A percentile compares a stretch with the other conserved stretches of the same genome.
These are phyloP conservation scores for Malus hybrid DNA, from an alignment of 331 rosid species.

Conservation along the genomic window DNA sequence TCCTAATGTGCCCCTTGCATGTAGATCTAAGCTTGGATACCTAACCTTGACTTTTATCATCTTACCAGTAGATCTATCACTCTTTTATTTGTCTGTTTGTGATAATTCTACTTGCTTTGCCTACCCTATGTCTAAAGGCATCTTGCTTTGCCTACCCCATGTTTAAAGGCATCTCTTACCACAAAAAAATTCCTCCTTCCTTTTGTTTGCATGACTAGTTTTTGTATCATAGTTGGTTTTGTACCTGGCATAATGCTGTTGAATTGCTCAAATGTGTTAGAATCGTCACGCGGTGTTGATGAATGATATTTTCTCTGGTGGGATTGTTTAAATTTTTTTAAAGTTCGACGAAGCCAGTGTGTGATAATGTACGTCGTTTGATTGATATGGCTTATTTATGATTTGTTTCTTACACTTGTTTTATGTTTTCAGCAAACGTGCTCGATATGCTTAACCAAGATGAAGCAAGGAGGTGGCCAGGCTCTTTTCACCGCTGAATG, in stretches of 20 bases:
- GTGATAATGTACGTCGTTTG: neutral
- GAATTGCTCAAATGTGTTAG: neutral
- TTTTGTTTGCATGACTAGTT: neutral
- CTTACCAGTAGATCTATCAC: constrained; percentile 7
- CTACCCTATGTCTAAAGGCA: no score
- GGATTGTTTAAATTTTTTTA: neutral
- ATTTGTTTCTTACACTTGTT: constrained; percentile 19
- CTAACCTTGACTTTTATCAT: constrained; percentile 15
- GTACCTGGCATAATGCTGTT: neutral
- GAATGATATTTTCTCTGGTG: neutral
- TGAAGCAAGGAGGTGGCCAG: constrained; percentile 92
- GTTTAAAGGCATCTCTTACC: no score
- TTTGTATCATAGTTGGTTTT: neutral
- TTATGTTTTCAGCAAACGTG: constrained; percentile 64
- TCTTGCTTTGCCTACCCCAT: no score
- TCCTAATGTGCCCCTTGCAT: constrained; percentile 5
- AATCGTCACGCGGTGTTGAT: neutral
- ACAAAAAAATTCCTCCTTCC: neutral
- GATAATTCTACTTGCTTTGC: constrained; percentile 4
- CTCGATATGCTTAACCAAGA: constrained; percentile 77
- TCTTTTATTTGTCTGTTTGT: constrained; percentile 1
- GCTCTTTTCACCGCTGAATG: constrained; percentile 96
- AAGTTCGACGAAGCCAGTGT: neutral
- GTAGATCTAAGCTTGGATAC: constrained; percentile 3
- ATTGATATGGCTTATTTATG: neutral